Percentiles rank a stretch among this genome's conserved stretches.
Evolutionary conservation across 1,284 basidiomycete species (phyloP).

Genomic region (Ceratobasidium sp.): DNA sequence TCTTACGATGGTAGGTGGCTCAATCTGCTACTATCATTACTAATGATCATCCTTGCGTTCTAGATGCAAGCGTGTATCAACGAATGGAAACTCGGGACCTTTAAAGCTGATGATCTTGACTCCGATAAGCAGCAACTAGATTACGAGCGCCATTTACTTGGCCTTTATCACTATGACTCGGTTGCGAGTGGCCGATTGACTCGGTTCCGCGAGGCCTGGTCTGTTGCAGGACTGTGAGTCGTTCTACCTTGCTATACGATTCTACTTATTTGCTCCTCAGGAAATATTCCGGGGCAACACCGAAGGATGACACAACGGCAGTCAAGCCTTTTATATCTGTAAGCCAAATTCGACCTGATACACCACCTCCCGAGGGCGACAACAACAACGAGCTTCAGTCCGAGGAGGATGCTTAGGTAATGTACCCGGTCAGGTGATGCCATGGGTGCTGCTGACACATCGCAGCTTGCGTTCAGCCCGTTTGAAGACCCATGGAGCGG

Average conservation of each 20-base stretch:
- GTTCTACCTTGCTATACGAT: not conserved
- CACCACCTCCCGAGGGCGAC: not conserved
- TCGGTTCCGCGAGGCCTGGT: not conserved
- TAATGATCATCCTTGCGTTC: not conserved
- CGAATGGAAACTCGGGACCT: not conserved
- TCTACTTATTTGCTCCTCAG: not conserved
- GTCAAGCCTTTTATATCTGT: not conserved
- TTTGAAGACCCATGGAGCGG: too few relatives aligned
- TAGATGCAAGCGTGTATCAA: constrained; percentile 19
- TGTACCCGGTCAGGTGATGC: not conserved
- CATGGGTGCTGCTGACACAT: not conserved
- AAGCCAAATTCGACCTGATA: constrained; percentile 17
- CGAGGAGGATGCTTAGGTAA: not conserved
- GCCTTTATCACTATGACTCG: constrained; percentile 4
- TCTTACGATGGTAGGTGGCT: constrained; percentile 19
- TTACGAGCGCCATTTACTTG: constrained; percentile 5
- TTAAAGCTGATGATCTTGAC: constrained; percentile 3
- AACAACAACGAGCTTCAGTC: too few relatives aligned
- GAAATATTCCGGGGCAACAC: constrained; percentile 3
- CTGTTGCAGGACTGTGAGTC: constrained; percentile 2
- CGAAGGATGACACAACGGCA: not conserved
- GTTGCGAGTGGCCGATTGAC: not conserved
- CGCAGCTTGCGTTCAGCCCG: too few relatives aligned
- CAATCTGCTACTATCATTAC: too few relatives aligned
- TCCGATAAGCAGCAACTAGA: constrained; percentile 1